These are phyloP conservation scores for Rhododendron ferrugineum DNA, from an alignment of 148 eudicot species.

Conservation along the genomic window DNA sequence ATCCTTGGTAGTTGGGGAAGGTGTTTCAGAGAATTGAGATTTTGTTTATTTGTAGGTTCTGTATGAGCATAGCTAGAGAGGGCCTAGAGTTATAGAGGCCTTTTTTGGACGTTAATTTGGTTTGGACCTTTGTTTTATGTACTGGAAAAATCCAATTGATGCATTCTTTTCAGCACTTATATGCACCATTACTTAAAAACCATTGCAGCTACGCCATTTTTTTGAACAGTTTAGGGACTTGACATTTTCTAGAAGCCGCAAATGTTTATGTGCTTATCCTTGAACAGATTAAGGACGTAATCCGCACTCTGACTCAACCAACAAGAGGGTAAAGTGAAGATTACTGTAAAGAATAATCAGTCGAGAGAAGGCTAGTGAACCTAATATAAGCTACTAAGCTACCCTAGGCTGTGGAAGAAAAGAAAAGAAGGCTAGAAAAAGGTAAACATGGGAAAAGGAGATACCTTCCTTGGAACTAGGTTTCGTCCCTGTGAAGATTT, in stretches of 20 bases:
- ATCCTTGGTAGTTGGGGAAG: not conserved
- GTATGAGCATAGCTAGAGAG: not conserved
- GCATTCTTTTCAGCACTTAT: not conserved
- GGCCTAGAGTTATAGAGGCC: not conserved
- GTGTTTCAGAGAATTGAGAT: not conserved
- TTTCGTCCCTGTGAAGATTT: not conserved
- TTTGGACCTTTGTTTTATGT: not conserved
- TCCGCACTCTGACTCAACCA: not conserved
- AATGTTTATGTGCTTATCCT: not conserved
- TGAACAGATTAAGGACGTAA: not conserved
- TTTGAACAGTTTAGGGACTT: not conserved
- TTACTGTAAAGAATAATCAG: not conserved
- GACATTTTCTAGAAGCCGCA: not conserved
- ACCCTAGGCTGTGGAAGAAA: not conserved
- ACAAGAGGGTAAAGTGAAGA: not conserved
- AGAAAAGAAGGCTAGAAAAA: not conserved
- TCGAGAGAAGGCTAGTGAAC: not conserved
- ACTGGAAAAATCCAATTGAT: not conserved
- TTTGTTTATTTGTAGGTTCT: not conserved
- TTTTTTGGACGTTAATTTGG: not conserved
- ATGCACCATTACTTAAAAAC: not conserved
- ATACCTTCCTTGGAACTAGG: not conserved
- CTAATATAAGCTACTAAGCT: not conserved
- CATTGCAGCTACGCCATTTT: not conserved
- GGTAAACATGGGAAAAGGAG: not conserved